Percentiles rank a stretch among this genome's conserved stretches.
phyloP scores from a whole-genome alignment of 768 basidiomycete genomes.

The Infundibulicybe gibba region DNA sequence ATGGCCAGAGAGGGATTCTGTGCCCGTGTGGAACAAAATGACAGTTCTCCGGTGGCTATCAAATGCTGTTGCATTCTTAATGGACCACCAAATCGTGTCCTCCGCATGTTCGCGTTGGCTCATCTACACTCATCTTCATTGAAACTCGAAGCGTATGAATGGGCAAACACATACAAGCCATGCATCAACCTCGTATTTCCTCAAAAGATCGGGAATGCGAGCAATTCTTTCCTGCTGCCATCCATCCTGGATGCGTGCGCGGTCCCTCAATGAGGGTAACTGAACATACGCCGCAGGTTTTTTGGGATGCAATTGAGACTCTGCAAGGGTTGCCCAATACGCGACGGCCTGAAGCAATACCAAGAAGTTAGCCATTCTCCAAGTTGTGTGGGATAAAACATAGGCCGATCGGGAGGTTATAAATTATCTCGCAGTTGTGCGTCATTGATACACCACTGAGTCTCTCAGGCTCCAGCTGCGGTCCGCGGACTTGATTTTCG shows the following conservation, averaged over 20 bases:
- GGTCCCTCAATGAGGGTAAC: conserved; percentile 36
- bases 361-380: too few relatives aligned
- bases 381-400: too few relatives aligned
- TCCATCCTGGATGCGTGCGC: conserved; percentile 32
- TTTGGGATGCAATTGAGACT: conserved; percentile 19
- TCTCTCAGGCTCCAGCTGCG: too few relatives aligned
- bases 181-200: conserved; percentile 38
- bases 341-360: too few relatives aligned
- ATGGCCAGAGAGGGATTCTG: conserved; percentile 26
- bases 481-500: too few relatives aligned
- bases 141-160: not conserved
- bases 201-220: conserved; percentile 36
- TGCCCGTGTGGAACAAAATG: conserved; percentile 45
- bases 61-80: conserved; percentile 45
- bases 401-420: too few relatives aligned
- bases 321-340: not conserved
- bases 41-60: conserved; percentile 46
- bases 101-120: conserved; percentile 50
- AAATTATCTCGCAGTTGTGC: too few relatives aligned
- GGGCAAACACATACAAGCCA: conserved; percentile 32
- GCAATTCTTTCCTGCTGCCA: conserved; percentile 38
- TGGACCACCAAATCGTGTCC: conserved; percentile 49
- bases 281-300: conserved; percentile 28
- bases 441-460: too few relatives aligned
- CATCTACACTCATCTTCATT: conserved; percentile 24